Evolutionary conservation across 1,284 basidiomycete genomes (phyloP), one percentile per base, ranked within the genome.

Genomic region (Marasmius oreades): DNA sequence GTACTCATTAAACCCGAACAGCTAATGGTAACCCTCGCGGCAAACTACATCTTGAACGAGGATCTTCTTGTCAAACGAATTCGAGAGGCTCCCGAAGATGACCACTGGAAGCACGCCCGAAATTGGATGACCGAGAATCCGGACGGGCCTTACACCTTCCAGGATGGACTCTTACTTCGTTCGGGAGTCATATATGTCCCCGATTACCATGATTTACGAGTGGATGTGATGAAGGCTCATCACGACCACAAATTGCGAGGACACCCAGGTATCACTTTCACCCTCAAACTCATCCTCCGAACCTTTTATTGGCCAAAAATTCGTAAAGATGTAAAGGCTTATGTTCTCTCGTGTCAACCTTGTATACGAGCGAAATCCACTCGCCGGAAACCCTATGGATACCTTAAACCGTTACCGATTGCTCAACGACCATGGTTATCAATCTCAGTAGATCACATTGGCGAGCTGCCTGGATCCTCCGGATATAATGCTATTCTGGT

Each of bases 221-320:
- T 26, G 2, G 8, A 33, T 14, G 34, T 57, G 36, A 50, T 51
- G n/a, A 1, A 28, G 24, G 37, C 14, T 22, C 42, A 55, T 39
- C 52, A 60, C 46, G 59, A 60, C 47, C 37, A 52, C 22, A 33
- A 31, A 8, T 11, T 54, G 5, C 7, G 47, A 59, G 57, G 74
- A 14, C 74, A 77, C 58, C 68, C 61, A 6, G 73, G 75, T 2
- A 52, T 56, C 14, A 52, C 51, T 5, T 71, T 68, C 54, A 75
- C 71, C 2, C 28, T 57, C 14, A 55, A 62, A 50, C 39, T 62
- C 7, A 51, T 68, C 5, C 11, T 44, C 5, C 24, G 58, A 6
- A 53, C 61, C 43, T 70, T 62, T 51, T 65, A n/a, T n/a, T n/a
- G n/a, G n/a, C n/a, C n/a, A n/a, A n/a, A n/a, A n/a, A n/a, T n/a